Conservation (phyloP, 306 rosid species). For the Citrullus colocynthis region DNA sequence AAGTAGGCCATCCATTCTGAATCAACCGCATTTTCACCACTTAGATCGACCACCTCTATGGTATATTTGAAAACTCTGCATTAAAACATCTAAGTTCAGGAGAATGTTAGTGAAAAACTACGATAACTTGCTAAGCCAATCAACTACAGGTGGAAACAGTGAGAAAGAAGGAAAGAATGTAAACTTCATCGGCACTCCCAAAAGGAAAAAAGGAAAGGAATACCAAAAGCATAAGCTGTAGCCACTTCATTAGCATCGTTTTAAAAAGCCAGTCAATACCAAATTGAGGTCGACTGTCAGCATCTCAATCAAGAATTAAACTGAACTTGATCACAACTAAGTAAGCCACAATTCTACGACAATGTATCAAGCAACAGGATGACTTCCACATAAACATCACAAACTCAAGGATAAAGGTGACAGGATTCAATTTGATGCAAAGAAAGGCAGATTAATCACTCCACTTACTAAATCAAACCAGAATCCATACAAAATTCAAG, state of each 20-base stretch:
- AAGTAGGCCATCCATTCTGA: slow-evolving; percentile 94
- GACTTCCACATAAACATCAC: not conserved
- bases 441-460: not conserved
- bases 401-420: not conserved
- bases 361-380: not conserved
- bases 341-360: not conserved
- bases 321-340: not conserved
- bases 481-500: not conserved
- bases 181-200: not conserved
- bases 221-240: not conserved
- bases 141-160: not conserved
- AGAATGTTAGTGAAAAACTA: not conserved
- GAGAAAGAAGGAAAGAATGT: not conserved
- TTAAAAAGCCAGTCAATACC: not conserved
- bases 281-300: not conserved
- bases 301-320: not conserved
- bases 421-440: not conserved
- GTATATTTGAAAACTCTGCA: slow-evolving; percentile 54
- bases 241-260: not conserved
- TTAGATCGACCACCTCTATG: slow-evolving; percentile 59
- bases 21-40: slow-evolving; percentile 42
- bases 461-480: not conserved
- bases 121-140: not conserved
- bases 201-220: no score
- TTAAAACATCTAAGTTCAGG: not conserved